phyloP scores from a whole-genome alignment of 2,329 filamentous ascomycete species.

The Colletotrichum destructivum region DNA sequence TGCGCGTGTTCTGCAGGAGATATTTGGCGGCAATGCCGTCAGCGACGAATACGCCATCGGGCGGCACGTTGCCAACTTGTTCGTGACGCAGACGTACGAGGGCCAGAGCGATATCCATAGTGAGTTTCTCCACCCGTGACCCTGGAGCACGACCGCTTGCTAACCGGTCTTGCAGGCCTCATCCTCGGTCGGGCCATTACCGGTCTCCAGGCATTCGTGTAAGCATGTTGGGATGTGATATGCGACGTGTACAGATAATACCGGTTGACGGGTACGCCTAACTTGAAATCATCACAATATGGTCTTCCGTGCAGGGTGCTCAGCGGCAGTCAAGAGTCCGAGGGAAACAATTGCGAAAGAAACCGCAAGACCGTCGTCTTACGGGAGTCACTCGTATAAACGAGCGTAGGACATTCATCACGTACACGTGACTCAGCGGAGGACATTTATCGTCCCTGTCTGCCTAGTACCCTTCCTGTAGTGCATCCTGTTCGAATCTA shows the following conservation, averaged over 20 bases:
- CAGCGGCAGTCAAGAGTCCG: neutral
- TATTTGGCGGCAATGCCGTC: constrained; percentile 98
- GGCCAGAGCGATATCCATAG: constrained; percentile 98
- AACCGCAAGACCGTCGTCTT: too few species aligned
- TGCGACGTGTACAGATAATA: neutral
- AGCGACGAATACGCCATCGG: constrained; percentile 98
- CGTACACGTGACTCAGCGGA: too few species aligned
- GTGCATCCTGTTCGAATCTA: too few species aligned
- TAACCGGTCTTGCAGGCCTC: constrained; percentile 64
- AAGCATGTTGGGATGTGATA: constrained; percentile 43
- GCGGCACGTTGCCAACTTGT: constrained; percentile 94
- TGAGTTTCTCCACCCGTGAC: constrained; percentile 63
- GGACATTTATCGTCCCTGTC: too few species aligned
- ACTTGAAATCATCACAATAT: neutral
- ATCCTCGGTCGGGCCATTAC: constrained; percentile 79
- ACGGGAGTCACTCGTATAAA: neutral
- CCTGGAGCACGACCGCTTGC: neutral
- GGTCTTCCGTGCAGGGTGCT: neutral
- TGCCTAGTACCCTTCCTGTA: too few species aligned
- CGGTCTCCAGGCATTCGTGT: constrained; percentile 85
- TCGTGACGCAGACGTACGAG: constrained; percentile 98
- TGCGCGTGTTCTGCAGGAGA: constrained; percentile 87
- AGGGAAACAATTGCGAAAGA: neutral
- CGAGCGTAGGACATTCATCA: too few species aligned
- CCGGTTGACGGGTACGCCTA: neutral